These are phyloP conservation scores for Emergomyces pasteurianus DNA, from an alignment of 2,329 filamentous ascomycete genomes.

Conservation along the genomic window DNA sequence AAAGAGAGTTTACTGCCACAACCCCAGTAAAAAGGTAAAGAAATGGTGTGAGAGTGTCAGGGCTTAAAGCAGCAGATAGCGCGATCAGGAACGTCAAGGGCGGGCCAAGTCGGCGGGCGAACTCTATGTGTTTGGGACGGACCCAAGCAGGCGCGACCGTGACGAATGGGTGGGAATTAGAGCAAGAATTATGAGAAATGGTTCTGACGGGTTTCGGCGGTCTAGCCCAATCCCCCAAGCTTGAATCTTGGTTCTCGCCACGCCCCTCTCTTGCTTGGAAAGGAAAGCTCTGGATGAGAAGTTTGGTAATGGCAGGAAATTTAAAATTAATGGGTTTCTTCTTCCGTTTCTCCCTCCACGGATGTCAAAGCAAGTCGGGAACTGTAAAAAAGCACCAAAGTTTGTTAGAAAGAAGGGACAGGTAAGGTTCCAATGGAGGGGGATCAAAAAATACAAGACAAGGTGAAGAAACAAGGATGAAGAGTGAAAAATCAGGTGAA, in stretches of 20 bases:
- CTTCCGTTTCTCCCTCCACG: not conserved
- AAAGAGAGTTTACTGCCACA: constrained; percentile 2
- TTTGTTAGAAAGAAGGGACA: not conserved
- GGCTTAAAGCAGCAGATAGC: constrained; percentile 2
- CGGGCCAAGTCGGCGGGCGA: not conserved
- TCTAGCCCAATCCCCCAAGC: not conserved
- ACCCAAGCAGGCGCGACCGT: not conserved
- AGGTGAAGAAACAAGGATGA: not conserved
- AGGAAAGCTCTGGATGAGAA: not conserved
- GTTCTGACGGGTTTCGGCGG: not conserved
- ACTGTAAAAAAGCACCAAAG: not conserved
- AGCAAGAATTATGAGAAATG: not conserved
- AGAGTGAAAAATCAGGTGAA: not conserved
- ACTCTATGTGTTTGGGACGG: not conserved
- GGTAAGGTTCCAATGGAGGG: not conserved
- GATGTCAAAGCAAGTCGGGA: not conserved
- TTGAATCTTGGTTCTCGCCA: not conserved
- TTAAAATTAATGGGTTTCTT: not conserved
- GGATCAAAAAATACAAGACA: not conserved
- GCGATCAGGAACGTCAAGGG: constrained; percentile 1
- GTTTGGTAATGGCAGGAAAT: not conserved
- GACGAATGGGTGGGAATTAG: not conserved
- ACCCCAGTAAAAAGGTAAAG: not conserved
- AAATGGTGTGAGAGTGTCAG: not conserved
- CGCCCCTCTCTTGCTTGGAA: not conserved